These are phyloP conservation scores for Globisporangium uncinulatum DNA, from an alignment of 352 stramenopile genomes.

Conservation along the genomic window DNA sequence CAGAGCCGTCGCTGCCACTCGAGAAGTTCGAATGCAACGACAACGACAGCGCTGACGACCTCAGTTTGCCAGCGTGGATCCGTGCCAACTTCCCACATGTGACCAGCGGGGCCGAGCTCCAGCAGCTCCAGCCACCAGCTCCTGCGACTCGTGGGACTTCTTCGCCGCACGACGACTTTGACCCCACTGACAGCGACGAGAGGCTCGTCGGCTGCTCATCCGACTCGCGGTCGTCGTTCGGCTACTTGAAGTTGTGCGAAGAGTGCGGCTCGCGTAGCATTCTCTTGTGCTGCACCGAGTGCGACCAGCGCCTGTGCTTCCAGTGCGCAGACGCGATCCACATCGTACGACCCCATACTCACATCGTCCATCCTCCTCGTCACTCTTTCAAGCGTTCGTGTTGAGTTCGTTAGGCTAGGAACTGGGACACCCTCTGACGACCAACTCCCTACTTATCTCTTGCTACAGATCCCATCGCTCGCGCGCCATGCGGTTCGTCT, in stretches of 20 bases:
- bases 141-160: not conserved
- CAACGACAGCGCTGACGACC: not conserved
- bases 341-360: conserved; percentile 34
- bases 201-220: not conserved
- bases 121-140: not conserved
- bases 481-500: conserved; percentile 28
- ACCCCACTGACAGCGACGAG: not conserved
- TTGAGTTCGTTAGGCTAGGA: not conserved
- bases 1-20: no score
- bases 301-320: conserved; percentile 43
- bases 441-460: not conserved
- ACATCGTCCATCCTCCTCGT: no score
- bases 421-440: not conserved
- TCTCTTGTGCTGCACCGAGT: conserved; percentile 40
- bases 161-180: not conserved
- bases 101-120: conserved; percentile 17
- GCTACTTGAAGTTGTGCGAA: conserved; percentile 24
- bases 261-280: conserved; percentile 35
- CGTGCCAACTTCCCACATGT: conserved; percentile 26
- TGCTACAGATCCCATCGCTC: conserved; percentile 37
- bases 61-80: conserved; percentile 28
- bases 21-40: not conserved
- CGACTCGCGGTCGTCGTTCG: not conserved
- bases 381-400: no score
- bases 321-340: conserved; percentile 68